phyloP scores from a whole-genome alignment of 1,139 yeast species.

The Saccharomyces hybrid region DNA sequence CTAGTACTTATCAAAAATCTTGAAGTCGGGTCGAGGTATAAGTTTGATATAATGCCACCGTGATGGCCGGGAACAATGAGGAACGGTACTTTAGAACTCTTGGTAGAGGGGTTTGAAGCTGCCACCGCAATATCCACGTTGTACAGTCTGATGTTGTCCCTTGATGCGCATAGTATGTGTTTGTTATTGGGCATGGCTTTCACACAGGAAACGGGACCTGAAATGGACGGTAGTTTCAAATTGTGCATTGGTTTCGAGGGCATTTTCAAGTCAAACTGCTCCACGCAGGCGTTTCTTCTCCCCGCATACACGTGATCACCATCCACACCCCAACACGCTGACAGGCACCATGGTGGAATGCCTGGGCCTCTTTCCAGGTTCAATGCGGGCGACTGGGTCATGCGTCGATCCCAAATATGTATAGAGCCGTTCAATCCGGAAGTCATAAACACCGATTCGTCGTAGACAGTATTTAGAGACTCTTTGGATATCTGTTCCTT shows the following conservation, averaged over 20 bases:
- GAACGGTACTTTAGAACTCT: slow-evolving; percentile 38
- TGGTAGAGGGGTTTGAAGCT: slow-evolving; percentile 19
- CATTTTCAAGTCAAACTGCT: slow-evolving; percentile 70
- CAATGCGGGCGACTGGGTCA: slow-evolving; percentile 39
- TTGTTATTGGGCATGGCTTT: slow-evolving; percentile 73
- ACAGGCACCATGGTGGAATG: slow-evolving; percentile 92
- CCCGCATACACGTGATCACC: slow-evolving; percentile 81
- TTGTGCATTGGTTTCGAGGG: slow-evolving; percentile 48
- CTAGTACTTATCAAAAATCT: slow-evolving; percentile 84
- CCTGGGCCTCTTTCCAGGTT: slow-evolving; percentile 54
- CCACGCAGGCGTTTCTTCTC: slow-evolving; percentile 81
- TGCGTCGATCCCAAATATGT: slow-evolving; percentile 75
- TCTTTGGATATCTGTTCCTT: slow-evolving; percentile 27
- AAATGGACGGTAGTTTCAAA: slow-evolving; percentile 72
- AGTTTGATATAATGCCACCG: slow-evolving; percentile 58
- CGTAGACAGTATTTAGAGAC: slow-evolving; percentile 31
- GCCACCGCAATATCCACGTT: slow-evolving; percentile 41
- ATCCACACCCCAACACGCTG: slow-evolving; percentile 83
- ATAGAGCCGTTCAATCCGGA: slow-evolving; percentile 81
- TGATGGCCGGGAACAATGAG: slow-evolving; percentile 57
- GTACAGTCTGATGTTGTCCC: slow-evolving; percentile 81
- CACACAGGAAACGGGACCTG: slow-evolving; percentile 86
- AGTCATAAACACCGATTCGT: slow-evolving; percentile 61
- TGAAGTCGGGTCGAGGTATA: slow-evolving; percentile 77
- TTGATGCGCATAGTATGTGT: slow-evolving; percentile 78